These are phyloP conservation scores for Pythium pyrilobum DNA, from an alignment of 352 stramenopile genomes.

Conservation along the genomic window DNA sequence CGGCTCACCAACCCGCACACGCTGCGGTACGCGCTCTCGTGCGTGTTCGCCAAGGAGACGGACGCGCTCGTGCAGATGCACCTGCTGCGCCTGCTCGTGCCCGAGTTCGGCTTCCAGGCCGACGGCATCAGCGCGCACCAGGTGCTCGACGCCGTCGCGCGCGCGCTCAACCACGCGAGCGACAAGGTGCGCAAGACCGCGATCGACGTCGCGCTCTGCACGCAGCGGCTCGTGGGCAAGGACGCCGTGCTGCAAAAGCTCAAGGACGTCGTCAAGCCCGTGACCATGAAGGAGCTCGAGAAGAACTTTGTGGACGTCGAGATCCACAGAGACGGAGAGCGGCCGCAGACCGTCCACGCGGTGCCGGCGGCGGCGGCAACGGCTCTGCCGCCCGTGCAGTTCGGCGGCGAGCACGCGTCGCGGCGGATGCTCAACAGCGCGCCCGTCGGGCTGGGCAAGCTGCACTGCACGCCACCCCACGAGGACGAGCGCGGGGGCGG, in stretches of 20 bases:
- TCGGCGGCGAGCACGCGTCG: constrained; percentile 33
- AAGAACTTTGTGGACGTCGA: constrained; percentile 74
- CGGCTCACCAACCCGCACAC: constrained; percentile 57
- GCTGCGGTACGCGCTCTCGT: constrained; percentile 67
- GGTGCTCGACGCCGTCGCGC: constrained; percentile 43
- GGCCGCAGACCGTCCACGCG: constrained; percentile 59
- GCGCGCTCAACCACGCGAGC: constrained; percentile 49
- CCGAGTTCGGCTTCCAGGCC: constrained; percentile 71
- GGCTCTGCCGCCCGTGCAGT: constrained; percentile 38
- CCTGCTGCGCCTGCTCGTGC: constrained; percentile 63
- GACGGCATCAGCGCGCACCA: constrained; percentile 56
- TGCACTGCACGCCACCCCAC: constrained; percentile 48
- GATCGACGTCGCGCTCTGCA: constrained; percentile 73
- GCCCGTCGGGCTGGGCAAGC: constrained; percentile 54
- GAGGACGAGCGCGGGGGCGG: constrained; percentile 16
- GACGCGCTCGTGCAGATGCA: constrained; percentile 79
- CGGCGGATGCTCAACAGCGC: constrained; percentile 62
- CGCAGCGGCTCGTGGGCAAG: constrained; percentile 69
- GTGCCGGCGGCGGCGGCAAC: background rate
- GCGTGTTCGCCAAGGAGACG: constrained; percentile 64
- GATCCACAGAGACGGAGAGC: constrained; percentile 26
- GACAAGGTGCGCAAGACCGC: constrained; percentile 70
- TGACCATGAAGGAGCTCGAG: constrained; percentile 79
- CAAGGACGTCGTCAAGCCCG: constrained; percentile 56
- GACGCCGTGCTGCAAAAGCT: constrained; percentile 61